These are phyloP conservation scores for Vitis rupestris DNA, from an alignment of 164 flowering plant genomes.

Conservation along the genomic window DNA sequence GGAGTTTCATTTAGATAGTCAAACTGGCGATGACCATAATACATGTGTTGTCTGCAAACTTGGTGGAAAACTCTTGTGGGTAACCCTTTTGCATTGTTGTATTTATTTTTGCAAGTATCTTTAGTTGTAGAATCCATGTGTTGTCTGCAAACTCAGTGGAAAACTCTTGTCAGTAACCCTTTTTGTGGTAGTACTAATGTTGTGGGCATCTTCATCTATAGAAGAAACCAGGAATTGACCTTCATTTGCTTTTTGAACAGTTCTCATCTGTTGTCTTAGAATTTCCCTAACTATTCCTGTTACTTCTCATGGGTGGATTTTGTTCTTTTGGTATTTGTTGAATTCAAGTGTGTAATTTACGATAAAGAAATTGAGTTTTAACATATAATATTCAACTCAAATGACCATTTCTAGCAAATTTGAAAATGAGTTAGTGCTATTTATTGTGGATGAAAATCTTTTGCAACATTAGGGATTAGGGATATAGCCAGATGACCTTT, in stretches of 20 bases:
- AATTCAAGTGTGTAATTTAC: not conserved
- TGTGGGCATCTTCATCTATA: not conserved
- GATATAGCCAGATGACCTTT: too few relatives aligned
- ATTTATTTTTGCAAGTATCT: not conserved
- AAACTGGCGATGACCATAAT: conserved; percentile 19
- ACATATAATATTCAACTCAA: too few relatives aligned
- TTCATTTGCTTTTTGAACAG: not conserved
- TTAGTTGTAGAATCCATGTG: not conserved
- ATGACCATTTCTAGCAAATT: too few relatives aligned
- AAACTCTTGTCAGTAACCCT: too few relatives aligned
- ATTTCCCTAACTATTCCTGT: not conserved
- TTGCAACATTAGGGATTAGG: too few relatives aligned
- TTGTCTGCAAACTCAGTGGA: too few relatives aligned
- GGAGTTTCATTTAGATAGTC: conserved; percentile 11
- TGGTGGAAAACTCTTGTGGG: conserved; percentile 65
- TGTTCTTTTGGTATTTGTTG: not conserved
- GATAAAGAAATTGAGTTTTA: not conserved
- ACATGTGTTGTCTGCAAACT: conserved; percentile 46
- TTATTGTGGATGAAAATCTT: too few relatives aligned
- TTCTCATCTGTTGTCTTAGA: not conserved
- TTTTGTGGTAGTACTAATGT: too few relatives aligned
- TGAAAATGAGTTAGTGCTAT: too few relatives aligned
- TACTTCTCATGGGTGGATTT: not conserved
- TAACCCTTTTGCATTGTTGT: conserved; percentile 12
- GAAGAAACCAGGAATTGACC: not conserved